A percentile compares a stretch with the other conserved stretches of the same genome.
Conservation (phyloP, 768 basidiomycete genomes). For the Kwoniella bestiolae region DNA sequence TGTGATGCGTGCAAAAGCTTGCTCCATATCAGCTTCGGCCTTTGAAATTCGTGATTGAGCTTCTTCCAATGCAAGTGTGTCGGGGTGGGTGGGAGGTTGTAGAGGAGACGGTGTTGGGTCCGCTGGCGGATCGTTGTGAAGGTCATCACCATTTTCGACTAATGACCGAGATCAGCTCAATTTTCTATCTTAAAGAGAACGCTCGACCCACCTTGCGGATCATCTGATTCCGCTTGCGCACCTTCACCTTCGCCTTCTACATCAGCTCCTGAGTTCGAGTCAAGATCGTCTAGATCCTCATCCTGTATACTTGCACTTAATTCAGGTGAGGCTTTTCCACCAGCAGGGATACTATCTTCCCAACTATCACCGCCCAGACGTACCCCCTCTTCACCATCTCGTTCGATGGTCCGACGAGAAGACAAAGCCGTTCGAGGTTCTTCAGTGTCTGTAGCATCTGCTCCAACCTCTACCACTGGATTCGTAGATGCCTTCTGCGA, state of each 20-base stretch:
- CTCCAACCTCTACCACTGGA: not conserved
- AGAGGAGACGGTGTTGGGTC: not conserved
- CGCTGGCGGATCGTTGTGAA: not conserved
- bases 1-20: not conserved
- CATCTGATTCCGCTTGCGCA: not conserved
- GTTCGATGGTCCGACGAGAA: not conserved
- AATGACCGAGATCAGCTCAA: not conserved
- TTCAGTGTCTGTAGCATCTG: not conserved
- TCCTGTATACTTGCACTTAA: not conserved
- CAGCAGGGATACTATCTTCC: not conserved
- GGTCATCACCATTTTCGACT: not conserved
- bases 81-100: not conserved
- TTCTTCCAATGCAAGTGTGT: not conserved
- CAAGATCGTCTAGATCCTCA: conserved; percentile 3
- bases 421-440: not conserved
- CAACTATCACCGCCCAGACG: not conserved
- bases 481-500: not conserved
- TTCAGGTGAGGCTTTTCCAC: not conserved
- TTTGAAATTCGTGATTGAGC: not conserved
- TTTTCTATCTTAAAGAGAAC: not conserved
- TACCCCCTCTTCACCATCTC: not conserved
- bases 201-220: not conserved
- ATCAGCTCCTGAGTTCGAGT: not conserved
- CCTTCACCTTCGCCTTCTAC: not conserved
- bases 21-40: not conserved